These are phyloP conservation scores for Penicillium argentinense DNA, from an alignment of 495 filamentous ascomycete species.

Conservation along the genomic window DNA sequence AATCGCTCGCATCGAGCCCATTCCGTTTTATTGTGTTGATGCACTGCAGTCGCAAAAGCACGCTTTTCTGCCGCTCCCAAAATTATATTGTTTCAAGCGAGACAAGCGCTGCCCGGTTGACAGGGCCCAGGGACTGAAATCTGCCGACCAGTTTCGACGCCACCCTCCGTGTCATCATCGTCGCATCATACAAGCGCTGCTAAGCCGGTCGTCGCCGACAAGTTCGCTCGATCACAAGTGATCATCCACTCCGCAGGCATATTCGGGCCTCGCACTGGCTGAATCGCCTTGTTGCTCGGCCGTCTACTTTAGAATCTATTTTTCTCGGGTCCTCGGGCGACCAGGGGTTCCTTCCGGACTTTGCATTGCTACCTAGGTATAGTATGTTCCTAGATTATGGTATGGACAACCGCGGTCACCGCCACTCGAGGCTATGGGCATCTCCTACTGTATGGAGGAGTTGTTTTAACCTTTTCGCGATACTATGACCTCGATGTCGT, in stretches of 20 bases:
- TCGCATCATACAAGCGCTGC: slow-evolving; percentile 26
- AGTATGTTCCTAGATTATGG: too few relatives aligned
- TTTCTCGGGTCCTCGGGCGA: not conserved
- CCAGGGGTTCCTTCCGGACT: not conserved
- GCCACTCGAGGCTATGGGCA: too few relatives aligned
- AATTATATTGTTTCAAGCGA: too few relatives aligned
- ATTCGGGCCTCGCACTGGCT: slow-evolving; percentile 1
- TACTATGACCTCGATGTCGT: too few relatives aligned
- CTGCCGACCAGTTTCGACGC: too few relatives aligned
- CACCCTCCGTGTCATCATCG: slow-evolving; percentile 32
- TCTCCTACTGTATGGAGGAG: too few relatives aligned
- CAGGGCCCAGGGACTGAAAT: slow-evolving; percentile 3
- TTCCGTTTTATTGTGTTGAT: too few relatives aligned
- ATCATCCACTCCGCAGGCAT: not conserved
- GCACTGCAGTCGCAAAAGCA: too few relatives aligned
- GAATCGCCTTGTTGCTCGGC: too few relatives aligned
- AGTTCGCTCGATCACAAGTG: not conserved
- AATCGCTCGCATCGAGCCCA: slow-evolving; percentile 22
- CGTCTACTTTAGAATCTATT: not conserved
- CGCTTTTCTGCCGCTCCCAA: too few relatives aligned
- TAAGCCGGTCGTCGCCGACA: slow-evolving; percentile 24
- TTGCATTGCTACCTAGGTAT: too few relatives aligned
- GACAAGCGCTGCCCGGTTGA: slow-evolving; percentile 7
- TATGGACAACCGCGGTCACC: too few relatives aligned
- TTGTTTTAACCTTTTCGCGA: not conserved